These are phyloP conservation scores for Cadophora gregata DNA, from an alignment of 2,329 filamentous ascomycete genomes.

Conservation along the genomic window DNA sequence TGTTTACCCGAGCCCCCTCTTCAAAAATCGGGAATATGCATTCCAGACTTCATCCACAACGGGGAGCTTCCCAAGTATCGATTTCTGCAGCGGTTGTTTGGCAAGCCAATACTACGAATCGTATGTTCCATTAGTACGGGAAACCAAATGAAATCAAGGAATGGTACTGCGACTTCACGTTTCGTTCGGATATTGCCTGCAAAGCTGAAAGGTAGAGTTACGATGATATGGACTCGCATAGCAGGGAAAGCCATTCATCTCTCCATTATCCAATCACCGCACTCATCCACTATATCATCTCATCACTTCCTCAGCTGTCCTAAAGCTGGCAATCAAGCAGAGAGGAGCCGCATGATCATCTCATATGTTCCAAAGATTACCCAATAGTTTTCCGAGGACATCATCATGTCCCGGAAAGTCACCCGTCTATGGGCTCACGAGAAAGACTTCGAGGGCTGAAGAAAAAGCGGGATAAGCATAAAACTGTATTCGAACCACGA, in stretches of 20 bases:
- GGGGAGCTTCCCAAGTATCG: too few species aligned
- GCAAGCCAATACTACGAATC: neutral
- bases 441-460: neutral
- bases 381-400: neutral
- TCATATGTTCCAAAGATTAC: neutral
- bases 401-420: neutral
- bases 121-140: neutral
- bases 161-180: neutral
- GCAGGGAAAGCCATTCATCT: neutral
- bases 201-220: neutral
- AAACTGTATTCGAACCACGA: neutral
- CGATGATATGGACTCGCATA: neutral
- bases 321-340: neutral
- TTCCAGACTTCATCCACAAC: neutral
- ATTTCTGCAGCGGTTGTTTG: neutral
- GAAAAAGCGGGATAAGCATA: neutral
- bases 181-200: neutral
- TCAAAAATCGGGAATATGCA: neutral
- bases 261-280: neutral
- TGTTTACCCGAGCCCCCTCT: neutral
- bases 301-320: slow-evolving; percentile 7
- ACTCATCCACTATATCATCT: neutral
- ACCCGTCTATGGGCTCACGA: neutral
- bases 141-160: neutral
- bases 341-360: neutral